phyloP scores from a whole-genome alignment of 169 alveolate species.

The Prorocentrum cordatum region DNA sequence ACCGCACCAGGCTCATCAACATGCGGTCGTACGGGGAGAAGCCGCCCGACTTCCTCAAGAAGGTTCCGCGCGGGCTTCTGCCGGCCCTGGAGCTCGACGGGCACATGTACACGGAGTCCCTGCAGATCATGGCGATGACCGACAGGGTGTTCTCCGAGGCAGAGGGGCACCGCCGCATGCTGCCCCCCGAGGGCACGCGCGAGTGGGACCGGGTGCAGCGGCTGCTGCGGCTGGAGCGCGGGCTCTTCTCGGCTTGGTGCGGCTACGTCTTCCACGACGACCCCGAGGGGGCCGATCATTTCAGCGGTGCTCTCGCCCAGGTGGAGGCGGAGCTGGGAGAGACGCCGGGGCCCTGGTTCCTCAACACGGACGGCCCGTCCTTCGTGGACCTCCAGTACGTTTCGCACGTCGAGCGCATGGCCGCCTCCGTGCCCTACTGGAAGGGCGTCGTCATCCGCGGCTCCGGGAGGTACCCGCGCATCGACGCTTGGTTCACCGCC shows the following conservation, averaged over 20 bases:
- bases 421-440: background rate
- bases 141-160: background rate
- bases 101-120: background rate
- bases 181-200: no score
- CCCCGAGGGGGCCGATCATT: no score
- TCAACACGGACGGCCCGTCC: background rate
- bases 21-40: background rate
- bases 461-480: no score
- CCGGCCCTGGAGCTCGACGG: background rate
- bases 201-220: no score
- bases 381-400: background rate
- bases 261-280: no score
- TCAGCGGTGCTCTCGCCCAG: background rate
- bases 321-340: background rate
- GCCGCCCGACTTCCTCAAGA: background rate
- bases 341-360: background rate
- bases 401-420: background rate
- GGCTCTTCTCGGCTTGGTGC: no score
- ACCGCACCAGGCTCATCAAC: background rate
- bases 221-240: no score
- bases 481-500: background rate
- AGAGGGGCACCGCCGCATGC: no score
- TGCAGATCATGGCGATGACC: background rate
- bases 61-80: background rate
- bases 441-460: background rate